phyloP scores from a whole-genome alignment of 768 basidiomycete species.

The Kwoniella newhampshirensis region DNA sequence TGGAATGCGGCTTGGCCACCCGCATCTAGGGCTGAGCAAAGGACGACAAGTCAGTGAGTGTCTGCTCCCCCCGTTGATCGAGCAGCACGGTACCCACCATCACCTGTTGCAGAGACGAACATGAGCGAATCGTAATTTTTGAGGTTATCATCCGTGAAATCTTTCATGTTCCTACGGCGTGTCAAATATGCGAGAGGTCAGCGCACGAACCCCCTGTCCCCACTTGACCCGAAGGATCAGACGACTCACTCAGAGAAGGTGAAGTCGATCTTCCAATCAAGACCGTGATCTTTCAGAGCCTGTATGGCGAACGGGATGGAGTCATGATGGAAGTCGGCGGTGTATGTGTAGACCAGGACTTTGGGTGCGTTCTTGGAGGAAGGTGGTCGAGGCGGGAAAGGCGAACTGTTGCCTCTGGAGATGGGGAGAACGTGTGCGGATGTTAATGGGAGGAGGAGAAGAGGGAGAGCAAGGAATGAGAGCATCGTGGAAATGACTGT shows the following conservation, averaged over 20 bases:
- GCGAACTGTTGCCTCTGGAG: too few species aligned
- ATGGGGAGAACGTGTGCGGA: too few species aligned
- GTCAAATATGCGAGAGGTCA: too few species aligned
- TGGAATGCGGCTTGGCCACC: conserved; percentile 64
- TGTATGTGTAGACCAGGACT: conserved; percentile 66
- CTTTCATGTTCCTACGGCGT: conserved; percentile 54
- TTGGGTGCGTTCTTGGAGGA: conserved; percentile 2
- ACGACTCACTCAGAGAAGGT: conserved; percentile 61
- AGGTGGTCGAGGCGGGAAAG: neutral
- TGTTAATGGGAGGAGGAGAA: neutral
- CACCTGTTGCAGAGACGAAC: conserved; percentile 67
- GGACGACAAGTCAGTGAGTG: neutral
- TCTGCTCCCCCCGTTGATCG: neutral
- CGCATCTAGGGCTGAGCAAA: conserved; percentile 61
- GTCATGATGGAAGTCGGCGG: conserved; percentile 66
- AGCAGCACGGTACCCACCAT: conserved; percentile 57
- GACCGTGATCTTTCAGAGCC: conserved; percentile 58
- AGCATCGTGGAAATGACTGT: neutral
- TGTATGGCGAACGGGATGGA: conserved; percentile 70
- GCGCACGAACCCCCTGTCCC: neutral
- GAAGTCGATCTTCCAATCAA: conserved; percentile 60
- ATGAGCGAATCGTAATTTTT: conserved; percentile 64
- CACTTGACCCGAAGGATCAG: too few species aligned
- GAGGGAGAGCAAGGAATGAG: neutral
- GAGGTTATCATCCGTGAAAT: conserved; percentile 63